Percentiles rank a stretch among this genome's conserved stretches.
phyloP scores from a whole-genome alignment of 2,329 filamentous ascomycete species.

The Monosporascus sp. region DNA sequence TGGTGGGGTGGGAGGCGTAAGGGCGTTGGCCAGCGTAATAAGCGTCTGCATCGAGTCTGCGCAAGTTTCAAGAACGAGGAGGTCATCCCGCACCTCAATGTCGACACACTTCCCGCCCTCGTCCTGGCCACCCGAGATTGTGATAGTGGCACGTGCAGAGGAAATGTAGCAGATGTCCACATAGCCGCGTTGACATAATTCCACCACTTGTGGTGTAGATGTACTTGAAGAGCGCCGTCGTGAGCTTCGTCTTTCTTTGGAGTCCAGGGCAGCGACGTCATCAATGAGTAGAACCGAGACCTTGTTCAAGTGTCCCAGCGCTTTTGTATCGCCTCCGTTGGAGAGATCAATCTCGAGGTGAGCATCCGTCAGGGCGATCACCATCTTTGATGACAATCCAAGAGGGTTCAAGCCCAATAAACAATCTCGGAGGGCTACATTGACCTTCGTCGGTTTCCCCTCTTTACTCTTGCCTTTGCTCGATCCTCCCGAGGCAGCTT shows the following conservation, averaged over 20 bases:
- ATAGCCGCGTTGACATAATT: conserved; percentile 63
- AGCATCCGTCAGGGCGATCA: conserved; percentile 74
- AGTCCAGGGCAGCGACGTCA: conserved; percentile 48
- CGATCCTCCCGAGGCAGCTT: conserved; percentile 1
- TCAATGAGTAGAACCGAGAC: conserved; percentile 81
- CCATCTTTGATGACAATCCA: conserved; percentile 66
- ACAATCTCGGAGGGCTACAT: conserved; percentile 75
- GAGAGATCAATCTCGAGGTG: conserved; percentile 64
- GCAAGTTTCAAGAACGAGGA: conserved; percentile 89
- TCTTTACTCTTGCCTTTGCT: conserved; percentile 22
- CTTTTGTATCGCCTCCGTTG: conserved; percentile 57
- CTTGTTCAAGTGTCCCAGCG: conserved; percentile 66
- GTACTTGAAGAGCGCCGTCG: conserved; percentile 30
- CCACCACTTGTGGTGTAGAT: conserved; percentile 46
- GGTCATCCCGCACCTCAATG: conserved; percentile 75
- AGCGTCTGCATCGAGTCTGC: conserved; percentile 96
- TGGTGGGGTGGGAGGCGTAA: conserved; percentile 78
- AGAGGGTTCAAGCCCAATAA: conserved; percentile 80
- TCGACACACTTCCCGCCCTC: conserved; percentile 64
- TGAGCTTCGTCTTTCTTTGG: conserved; percentile 33
- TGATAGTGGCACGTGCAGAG: conserved; percentile 64
- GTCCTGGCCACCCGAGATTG: conserved; percentile 48
- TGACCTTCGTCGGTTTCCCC: conserved; percentile 58
- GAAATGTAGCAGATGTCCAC: conserved; percentile 86
- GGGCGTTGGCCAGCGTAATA: conserved; percentile 68